Evolutionary conservation across 331 rosid species (phyloP).

Genomic region (Telfairia occidentalis): DNA sequence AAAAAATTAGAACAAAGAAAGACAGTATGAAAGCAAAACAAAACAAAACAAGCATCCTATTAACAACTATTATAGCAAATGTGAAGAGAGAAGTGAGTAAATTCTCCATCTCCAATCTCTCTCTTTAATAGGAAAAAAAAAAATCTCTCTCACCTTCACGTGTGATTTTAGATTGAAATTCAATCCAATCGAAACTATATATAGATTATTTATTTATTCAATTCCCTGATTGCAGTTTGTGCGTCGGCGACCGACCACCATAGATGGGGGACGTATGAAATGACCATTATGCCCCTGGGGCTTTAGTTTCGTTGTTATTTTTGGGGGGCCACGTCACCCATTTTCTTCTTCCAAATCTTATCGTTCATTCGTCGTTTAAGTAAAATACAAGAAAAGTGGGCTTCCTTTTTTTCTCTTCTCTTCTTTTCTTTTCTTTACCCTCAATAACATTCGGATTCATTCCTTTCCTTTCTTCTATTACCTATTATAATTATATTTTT

Average conservation of each 20-base stretch:
- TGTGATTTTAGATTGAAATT: background rate
- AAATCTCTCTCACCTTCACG: background rate
- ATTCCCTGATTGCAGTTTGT: background rate
- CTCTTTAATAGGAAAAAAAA: too few species aligned
- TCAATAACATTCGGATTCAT: background rate
- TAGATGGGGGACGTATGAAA: background rate
- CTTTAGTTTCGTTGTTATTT: background rate
- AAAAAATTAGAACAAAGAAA: too few species aligned
- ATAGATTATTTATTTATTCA: background rate
- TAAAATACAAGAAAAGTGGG: constrained; percentile 2
- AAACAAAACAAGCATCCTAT: too few species aligned
- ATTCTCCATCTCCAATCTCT: too few species aligned
- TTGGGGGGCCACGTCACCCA: background rate
- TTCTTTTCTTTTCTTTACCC: background rate
- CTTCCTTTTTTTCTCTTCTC: background rate
- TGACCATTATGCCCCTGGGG: background rate
- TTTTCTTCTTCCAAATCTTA: background rate
- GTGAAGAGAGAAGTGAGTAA: too few species aligned
- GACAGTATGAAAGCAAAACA: too few species aligned
- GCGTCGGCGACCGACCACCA: constrained; percentile 8
- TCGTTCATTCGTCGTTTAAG: background rate
- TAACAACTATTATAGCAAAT: too few species aligned
- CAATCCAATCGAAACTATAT: background rate
- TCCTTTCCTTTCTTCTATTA: background rate
- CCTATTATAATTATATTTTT: background rate